phyloP scores from a whole-genome alignment of 2,329 filamentous ascomycete species.

The Massarina eburnea region DNA sequence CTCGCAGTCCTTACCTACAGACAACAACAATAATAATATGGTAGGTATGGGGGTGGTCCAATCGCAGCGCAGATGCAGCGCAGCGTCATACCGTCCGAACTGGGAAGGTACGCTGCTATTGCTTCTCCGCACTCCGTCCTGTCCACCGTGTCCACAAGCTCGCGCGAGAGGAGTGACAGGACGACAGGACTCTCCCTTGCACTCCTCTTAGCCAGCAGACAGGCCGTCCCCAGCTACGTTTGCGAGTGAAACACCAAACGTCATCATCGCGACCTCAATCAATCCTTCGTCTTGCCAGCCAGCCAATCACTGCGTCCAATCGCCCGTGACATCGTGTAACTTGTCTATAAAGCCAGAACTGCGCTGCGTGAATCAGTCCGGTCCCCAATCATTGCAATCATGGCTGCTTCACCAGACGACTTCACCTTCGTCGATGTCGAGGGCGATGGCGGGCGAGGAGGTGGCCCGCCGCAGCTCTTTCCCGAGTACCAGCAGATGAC shows the following conservation, averaged over 20 bases:
- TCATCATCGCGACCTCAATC: slow-evolving; percentile 7
- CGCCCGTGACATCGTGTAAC: not conserved
- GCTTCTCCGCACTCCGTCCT: slow-evolving; percentile 4
- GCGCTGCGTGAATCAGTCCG: too few relatives aligned
- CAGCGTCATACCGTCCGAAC: not conserved
- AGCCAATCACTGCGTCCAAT: slow-evolving; percentile 5
- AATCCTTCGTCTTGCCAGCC: not conserved
- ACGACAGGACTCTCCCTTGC: too few relatives aligned
- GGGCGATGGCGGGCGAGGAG: slow-evolving; percentile 6
- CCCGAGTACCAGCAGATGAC: slow-evolving; percentile 37
- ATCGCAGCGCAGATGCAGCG: not conserved
- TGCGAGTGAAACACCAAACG: slow-evolving; percentile 12
- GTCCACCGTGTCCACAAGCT: not conserved
- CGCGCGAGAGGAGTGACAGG: too few relatives aligned
- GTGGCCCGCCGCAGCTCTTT: slow-evolving; percentile 32
- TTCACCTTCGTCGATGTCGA: slow-evolving; percentile 36
- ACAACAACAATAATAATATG: too few relatives aligned
- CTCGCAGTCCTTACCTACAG: too few relatives aligned
- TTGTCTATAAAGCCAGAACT: not conserved
- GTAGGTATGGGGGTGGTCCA: too few relatives aligned
- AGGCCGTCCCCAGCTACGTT: slow-evolving; percentile 1
- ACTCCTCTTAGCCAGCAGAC: not conserved
- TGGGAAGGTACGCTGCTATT: slow-evolving; percentile 4
- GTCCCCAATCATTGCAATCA: not conserved
- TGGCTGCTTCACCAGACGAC: slow-evolving; percentile 21